These are phyloP conservation scores for Kwoniella heveanensis DNA, from an alignment of 768 basidiomycete species.

Conservation along the genomic window DNA sequence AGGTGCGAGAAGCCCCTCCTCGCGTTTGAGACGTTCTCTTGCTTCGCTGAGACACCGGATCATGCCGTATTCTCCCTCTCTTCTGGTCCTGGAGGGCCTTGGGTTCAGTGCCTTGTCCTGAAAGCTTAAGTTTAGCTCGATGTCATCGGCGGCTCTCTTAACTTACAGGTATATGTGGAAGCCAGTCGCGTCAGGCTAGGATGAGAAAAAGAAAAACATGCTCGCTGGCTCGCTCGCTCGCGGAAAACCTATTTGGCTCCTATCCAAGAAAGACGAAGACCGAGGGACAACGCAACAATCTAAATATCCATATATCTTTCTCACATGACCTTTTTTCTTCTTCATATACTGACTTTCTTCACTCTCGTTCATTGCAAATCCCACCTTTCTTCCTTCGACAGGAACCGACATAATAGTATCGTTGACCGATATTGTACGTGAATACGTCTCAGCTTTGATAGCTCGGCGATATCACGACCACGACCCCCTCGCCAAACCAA, in stretches of 20 bases:
- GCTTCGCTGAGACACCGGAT: background rate
- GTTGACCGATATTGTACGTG: conserved; percentile 13
- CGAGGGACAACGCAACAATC: background rate
- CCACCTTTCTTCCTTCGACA: conserved; percentile 11
- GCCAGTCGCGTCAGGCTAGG: conserved; percentile 10
- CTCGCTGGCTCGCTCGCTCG: too few species aligned
- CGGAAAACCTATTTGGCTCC: background rate
- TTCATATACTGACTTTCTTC: background rate
- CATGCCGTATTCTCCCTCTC: conserved; percentile 8
- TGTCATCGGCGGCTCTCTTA: background rate
- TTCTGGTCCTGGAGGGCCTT: background rate
- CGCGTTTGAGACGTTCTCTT: background rate
- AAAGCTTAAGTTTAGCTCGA: background rate
- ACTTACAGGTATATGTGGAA: background rate
- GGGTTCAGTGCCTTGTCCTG: background rate
- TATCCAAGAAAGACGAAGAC: background rate
- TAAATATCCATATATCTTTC: background rate
- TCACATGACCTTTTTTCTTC: background rate
- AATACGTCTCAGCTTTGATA: conserved; percentile 10
- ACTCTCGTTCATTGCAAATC: background rate
- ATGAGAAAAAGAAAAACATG: background rate
- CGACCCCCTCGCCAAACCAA: background rate
- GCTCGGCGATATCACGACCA: conserved; percentile 8
- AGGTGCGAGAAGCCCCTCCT: too few species aligned
- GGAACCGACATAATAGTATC: conserved; percentile 17